Evolutionary conservation across 495 filamentous ascomycete genomes (phyloP).

Genomic region (Tuber umbilicatum): DNA sequence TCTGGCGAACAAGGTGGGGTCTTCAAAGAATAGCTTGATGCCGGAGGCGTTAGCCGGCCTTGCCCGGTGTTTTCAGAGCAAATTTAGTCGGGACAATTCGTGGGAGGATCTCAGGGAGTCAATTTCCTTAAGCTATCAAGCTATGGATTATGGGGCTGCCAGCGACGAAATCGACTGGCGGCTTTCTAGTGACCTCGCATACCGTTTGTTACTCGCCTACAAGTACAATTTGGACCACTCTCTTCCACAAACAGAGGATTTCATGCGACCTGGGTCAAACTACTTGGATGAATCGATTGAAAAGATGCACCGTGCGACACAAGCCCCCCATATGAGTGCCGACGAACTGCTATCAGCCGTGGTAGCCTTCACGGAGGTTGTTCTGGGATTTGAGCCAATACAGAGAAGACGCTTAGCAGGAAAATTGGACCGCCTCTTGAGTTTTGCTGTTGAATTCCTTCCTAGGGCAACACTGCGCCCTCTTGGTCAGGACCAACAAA

Average conservation of each 20-base stretch:
- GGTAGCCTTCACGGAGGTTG: neutral
- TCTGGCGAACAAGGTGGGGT: neutral
- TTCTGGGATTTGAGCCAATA: neutral
- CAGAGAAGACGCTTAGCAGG: neutral
- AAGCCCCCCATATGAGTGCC: neutral
- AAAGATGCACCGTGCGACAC: neutral
- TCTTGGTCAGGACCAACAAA: slow-evolving; percentile 30
- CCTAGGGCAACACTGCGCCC: neutral
- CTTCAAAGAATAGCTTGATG: neutral
- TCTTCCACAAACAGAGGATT: neutral
- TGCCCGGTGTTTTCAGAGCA: neutral
- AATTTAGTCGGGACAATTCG: neutral
- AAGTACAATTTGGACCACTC: neutral
- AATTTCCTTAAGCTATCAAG: neutral
- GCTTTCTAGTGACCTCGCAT: neutral
- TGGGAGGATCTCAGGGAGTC: neutral
- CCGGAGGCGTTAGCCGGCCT: neutral
- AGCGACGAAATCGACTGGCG: neutral
- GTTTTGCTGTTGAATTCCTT: neutral
- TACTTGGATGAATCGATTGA: slow-evolving; percentile 1
- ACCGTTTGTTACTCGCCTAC: neutral
- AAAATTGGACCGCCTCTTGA: neutral
- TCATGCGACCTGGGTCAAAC: neutral
- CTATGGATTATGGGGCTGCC: neutral
- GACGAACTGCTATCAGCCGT: neutral